Conservation (phyloP, 2,329 filamentous ascomycete species). For the Zarea fungicola region DNA sequence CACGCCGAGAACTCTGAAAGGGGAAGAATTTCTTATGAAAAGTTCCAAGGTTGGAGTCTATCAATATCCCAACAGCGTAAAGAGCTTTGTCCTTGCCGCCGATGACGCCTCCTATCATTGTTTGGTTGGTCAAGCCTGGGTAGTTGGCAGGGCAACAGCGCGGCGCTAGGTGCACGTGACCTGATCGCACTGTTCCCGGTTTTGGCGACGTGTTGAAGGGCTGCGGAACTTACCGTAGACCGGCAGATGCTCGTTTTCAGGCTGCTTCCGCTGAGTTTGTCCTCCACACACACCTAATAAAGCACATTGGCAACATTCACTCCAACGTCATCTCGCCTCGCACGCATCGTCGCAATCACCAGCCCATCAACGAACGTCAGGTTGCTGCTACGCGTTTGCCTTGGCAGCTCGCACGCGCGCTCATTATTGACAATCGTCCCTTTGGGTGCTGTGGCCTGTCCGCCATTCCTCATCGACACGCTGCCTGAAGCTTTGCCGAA, state of each 20-base stretch:
- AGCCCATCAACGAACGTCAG: neutral
- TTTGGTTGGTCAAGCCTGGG: slow-evolving; percentile 1
- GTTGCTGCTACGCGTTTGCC: neutral
- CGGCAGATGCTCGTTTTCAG: slow-evolving; percentile 8
- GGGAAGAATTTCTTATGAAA: neutral
- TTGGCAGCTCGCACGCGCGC: neutral
- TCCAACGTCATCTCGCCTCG: slow-evolving; percentile 2
- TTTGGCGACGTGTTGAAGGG: slow-evolving; percentile 15
- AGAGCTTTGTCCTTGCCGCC: slow-evolving; percentile 1
- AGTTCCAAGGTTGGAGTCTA: neutral
- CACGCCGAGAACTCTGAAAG: neutral
- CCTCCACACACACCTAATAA: slow-evolving; percentile 12
- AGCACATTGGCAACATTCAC: slow-evolving; percentile 8
- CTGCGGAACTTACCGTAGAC: slow-evolving; percentile 8
- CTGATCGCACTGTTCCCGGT: slow-evolving; percentile 4
- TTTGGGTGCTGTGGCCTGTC: neutral
- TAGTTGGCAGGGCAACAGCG: slow-evolving; percentile 10
- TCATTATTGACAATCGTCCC: neutral
- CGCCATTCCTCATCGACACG: neutral
- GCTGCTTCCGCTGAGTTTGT: slow-evolving; percentile 9
- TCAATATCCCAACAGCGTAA: neutral
- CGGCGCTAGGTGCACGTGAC: slow-evolving; percentile 4
- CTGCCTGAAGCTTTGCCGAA: slow-evolving; percentile 1
- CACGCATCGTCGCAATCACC: neutral
- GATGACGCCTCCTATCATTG: slow-evolving; percentile 12